Conservation (phyloP, 2,329 filamentous ascomycete genomes). For the Cercospora janseana region DNA sequence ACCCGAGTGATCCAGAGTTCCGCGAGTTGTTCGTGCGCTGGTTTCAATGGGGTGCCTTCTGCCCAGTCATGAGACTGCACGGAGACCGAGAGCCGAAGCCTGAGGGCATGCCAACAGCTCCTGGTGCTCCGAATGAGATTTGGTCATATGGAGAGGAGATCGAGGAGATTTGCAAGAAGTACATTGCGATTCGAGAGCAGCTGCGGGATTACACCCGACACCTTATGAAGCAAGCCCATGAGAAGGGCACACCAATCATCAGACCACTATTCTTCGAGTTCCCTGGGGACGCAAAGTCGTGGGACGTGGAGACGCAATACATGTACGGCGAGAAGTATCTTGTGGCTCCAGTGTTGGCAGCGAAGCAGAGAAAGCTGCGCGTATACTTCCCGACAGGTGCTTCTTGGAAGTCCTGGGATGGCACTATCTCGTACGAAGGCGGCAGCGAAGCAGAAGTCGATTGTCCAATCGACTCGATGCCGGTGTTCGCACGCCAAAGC, state of each 20-base stretch:
- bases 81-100: conserved; percentile 61
- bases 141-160: conserved; percentile 64
- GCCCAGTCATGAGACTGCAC: conserved; percentile 66
- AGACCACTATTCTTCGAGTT: conserved; percentile 64
- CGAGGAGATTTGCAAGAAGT: conserved; percentile 60
- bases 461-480: conserved; percentile 26
- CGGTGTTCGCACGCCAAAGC: conserved; percentile 21
- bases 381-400: conserved; percentile 55
- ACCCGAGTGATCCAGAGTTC: conserved; percentile 56
- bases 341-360: conserved; percentile 55
- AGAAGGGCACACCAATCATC: conserved; percentile 61
- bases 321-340: conserved; percentile 63
- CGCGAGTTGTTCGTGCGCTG: conserved; percentile 64
- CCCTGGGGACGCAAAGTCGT: conserved; percentile 53
- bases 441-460: conserved; percentile 21
- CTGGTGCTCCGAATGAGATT: conserved; percentile 60
- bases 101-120: conserved; percentile 32
- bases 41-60: conserved; percentile 69
- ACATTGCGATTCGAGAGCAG: conserved; percentile 58
- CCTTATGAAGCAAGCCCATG: conserved; percentile 60
- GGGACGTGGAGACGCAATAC: conserved; percentile 61
- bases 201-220: conserved; percentile 57
- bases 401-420: conserved; percentile 47
- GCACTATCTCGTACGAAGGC: conserved; percentile 30
- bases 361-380: conserved; percentile 45